Evolutionary conservation across 805 yeast species (phyloP).

Genomic region (Ogataea sp.): DNA sequence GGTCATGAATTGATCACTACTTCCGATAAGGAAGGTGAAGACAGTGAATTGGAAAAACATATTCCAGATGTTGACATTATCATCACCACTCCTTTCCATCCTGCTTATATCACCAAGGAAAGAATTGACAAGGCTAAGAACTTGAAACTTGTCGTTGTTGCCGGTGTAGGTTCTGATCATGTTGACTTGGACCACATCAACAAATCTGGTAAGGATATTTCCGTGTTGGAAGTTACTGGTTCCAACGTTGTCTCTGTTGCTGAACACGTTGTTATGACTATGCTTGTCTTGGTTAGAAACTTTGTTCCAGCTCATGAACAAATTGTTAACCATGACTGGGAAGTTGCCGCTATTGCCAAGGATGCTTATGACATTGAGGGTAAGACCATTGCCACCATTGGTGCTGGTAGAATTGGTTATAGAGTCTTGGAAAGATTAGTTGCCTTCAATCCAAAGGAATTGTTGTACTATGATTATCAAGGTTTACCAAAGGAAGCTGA

Average conservation of each 20-base stretch:
- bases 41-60: constrained; percentile 52
- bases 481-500: constrained; percentile 52
- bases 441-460: constrained; percentile 68
- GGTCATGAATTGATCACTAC: constrained; percentile 67
- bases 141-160: constrained; percentile 63
- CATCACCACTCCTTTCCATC: constrained; percentile 79
- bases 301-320: constrained; percentile 74
- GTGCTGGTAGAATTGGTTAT: constrained; percentile 77
- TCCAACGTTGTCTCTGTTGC: constrained; percentile 77
- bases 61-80: constrained; percentile 68
- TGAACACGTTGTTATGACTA: constrained; percentile 72
- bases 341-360: constrained; percentile 69
- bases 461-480: constrained; percentile 71
- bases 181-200: constrained; percentile 56
- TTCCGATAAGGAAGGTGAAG: constrained; percentile 56
- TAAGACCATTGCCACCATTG: constrained; percentile 72
- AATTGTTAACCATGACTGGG: constrained; percentile 57
- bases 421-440: constrained; percentile 63
- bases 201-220: constrained; percentile 52
- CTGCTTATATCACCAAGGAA: constrained; percentile 63
- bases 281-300: constrained; percentile 63
- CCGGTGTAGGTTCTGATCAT: constrained; percentile 84
- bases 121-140: constrained; percentile 64
- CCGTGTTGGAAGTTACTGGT: constrained; percentile 77
- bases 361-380: constrained; percentile 69